Percentiles rank a stretch among this genome's conserved stretches.
phyloP scores from a whole-genome alignment of 192 early-diverging fungal species.

The Podila clonocystis region DNA sequence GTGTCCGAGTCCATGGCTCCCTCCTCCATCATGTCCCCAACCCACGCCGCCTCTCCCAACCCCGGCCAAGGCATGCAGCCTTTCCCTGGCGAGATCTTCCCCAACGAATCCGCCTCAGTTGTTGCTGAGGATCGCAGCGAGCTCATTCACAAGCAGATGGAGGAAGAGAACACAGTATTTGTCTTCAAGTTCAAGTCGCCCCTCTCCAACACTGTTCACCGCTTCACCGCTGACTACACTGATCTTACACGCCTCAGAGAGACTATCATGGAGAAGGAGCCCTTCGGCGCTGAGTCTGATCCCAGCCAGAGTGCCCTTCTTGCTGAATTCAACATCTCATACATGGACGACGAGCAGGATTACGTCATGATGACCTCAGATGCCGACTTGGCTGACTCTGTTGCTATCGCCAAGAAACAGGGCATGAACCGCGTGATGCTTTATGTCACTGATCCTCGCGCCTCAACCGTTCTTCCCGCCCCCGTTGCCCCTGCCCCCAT shows the following conservation, averaged over 20 bases:
- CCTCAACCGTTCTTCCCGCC: slow-evolving; percentile 30
- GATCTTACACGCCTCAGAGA: slow-evolving; percentile 64
- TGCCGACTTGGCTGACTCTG: slow-evolving; percentile 85
- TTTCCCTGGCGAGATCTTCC: slow-evolving; percentile 64
- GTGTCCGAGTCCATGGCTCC: slow-evolving; percentile 67
- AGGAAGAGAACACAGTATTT: slow-evolving; percentile 56
- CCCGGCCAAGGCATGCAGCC: slow-evolving; percentile 53
- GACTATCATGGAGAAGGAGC: slow-evolving; percentile 67
- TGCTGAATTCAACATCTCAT: slow-evolving; percentile 69
- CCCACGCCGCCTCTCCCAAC: slow-evolving; percentile 54
- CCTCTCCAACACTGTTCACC: slow-evolving; percentile 73
- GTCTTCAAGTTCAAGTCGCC: slow-evolving; percentile 84
- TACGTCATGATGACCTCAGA: slow-evolving; percentile 81
- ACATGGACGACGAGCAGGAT: slow-evolving; percentile 94
- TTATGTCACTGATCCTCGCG: slow-evolving; percentile 56
- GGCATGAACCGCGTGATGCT: slow-evolving; percentile 83
- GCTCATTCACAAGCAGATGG: slow-evolving; percentile 45
- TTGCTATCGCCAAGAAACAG: slow-evolving; percentile 80
- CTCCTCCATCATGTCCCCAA: slow-evolving; percentile 54
- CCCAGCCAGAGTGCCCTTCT: slow-evolving; percentile 53
- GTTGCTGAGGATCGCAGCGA: slow-evolving; percentile 57
- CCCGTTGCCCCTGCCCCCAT: slow-evolving; percentile 13
- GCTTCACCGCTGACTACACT: slow-evolving; percentile 69
- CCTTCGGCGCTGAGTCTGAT: slow-evolving; percentile 61
- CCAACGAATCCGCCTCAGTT: slow-evolving; percentile 65